Evolutionary conservation across 768 basidiomycete species (phyloP).

Genomic region (Ephemerocybe angulata): DNA sequence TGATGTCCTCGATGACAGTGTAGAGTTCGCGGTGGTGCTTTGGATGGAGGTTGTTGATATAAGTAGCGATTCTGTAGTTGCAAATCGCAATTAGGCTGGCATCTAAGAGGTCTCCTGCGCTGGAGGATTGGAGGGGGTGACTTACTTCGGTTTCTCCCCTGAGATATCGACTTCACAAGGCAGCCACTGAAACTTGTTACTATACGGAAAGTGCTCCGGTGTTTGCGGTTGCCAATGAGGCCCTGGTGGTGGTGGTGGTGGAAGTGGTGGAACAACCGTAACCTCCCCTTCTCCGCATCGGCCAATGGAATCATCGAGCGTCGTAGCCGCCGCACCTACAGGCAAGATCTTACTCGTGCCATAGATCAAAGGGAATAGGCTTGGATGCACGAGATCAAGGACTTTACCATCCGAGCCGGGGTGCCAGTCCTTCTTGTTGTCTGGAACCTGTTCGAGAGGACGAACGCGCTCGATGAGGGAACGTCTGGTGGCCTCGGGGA

Average conservation of each 20-base stretch:
- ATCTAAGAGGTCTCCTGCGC: too few relatives aligned
- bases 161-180: conserved; percentile 17
- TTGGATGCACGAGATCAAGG: conserved; percentile 43
- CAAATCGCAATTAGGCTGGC: background rate
- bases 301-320: conserved; percentile 12
- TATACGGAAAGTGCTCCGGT: conserved; percentile 11
- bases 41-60: conserved; percentile 40
- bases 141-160: conserved; percentile 12
- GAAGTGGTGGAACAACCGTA: background rate
- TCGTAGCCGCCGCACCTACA: background rate
- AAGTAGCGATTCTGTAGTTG: conserved; percentile 22
- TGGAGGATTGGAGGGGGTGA: background rate
- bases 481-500: conserved; percentile 17
- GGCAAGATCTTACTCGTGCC: conserved; percentile 21
- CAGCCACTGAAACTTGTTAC: conserved; percentile 18
- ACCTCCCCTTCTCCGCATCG: conserved; percentile 9
- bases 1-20: conserved; percentile 21
- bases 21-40: conserved; percentile 19
- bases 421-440: conserved; percentile 40
- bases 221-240: too few relatives aligned
- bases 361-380: conserved; percentile 36
- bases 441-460: conserved; percentile 33
- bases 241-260: too few relatives aligned
- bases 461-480: conserved; percentile 18
- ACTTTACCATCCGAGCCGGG: conserved; percentile 38